Conservation (phyloP, 2,329 filamentous ascomycete genomes). For the Fusarium bactridioides region DNA sequence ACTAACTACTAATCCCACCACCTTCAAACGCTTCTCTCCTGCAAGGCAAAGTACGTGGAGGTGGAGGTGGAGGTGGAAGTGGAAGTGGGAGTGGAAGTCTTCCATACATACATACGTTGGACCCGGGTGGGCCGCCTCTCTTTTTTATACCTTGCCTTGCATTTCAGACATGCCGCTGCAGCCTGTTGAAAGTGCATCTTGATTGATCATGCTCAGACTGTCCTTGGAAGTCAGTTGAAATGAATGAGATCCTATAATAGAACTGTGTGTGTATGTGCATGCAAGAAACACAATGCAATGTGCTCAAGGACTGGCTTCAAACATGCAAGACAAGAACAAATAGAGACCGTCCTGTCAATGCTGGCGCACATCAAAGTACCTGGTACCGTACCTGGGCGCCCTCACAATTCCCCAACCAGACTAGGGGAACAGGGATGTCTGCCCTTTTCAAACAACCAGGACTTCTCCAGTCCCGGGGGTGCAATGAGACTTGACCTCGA, state of each 20-base stretch:
- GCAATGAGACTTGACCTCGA: background rate
- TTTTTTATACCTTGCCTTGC: conserved; percentile 5
- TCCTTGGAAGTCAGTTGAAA: background rate
- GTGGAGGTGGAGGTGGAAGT: background rate
- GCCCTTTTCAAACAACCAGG: conserved; percentile 29
- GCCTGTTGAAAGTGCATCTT: conserved; percentile 11
- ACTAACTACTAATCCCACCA: background rate
- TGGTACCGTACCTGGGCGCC: conserved; percentile 21
- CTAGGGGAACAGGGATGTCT: conserved; percentile 30
- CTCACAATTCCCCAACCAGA: conserved; percentile 18
- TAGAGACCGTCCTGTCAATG: conserved; percentile 17
- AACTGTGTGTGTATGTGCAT: background rate
- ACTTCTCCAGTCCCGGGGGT: background rate
- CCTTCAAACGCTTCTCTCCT: conserved; percentile 9
- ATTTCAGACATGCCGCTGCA: conserved; percentile 26
- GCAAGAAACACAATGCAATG: background rate
- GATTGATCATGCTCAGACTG: background rate
- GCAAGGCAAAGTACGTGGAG: background rate
- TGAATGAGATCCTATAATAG: background rate
- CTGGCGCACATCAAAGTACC: conserved; percentile 22
- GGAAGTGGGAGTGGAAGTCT: background rate
- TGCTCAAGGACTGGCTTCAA: background rate
- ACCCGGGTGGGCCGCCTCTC: conserved; percentile 6
- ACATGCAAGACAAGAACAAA: conserved; percentile 1
- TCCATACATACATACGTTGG: background rate